These are phyloP conservation scores for Cardamine chenopodiifolia DNA, from an alignment of 345 rosid genomes.

Conservation along the genomic window DNA sequence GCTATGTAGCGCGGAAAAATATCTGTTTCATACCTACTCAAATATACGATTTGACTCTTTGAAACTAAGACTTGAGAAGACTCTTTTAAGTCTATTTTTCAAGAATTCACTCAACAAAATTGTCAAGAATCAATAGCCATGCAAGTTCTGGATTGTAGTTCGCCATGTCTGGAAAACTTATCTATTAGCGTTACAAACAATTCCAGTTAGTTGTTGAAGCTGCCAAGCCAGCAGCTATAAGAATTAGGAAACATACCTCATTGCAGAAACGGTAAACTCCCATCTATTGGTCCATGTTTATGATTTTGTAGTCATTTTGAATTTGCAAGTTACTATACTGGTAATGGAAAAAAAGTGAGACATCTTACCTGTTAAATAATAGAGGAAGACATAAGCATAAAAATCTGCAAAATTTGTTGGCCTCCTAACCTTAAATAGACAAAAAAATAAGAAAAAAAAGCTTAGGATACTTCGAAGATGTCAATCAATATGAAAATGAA, in stretches of 20 bases:
- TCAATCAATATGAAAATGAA: neutral
- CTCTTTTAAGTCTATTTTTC: constrained; percentile 60
- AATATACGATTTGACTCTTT: constrained; percentile 42
- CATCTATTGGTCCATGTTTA: constrained; percentile 97
- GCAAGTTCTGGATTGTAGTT: constrained; percentile 91
- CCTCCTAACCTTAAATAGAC: constrained; percentile 60
- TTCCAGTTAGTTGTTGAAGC: neutral
- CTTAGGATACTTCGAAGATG: constrained; percentile 4
- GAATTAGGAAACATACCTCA: constrained; percentile 59
- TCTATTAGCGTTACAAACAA: constrained; percentile 54
- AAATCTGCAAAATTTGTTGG: constrained; percentile 76
- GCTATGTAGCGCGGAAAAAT: too few species aligned
- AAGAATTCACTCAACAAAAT: constrained; percentile 96
- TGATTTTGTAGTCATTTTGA: constrained; percentile 89
- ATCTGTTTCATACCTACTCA: constrained; percentile 50
- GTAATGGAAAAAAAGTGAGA: neutral
- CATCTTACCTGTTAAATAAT: constrained; percentile 80
- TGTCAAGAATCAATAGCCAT: constrained; percentile 97
- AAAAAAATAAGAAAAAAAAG: constrained; percentile 16
- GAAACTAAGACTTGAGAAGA: constrained; percentile 51
- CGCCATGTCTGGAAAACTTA: constrained; percentile 79
- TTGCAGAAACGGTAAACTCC: constrained; percentile 83
- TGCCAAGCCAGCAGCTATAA: neutral
- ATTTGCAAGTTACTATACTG: neutral
- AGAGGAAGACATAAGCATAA: constrained; percentile 81